Percentiles rank a stretch among this genome's conserved stretches.
Conservation (phyloP, 805 yeast genomes). For the Saccharomycopsis microspora region DNA sequence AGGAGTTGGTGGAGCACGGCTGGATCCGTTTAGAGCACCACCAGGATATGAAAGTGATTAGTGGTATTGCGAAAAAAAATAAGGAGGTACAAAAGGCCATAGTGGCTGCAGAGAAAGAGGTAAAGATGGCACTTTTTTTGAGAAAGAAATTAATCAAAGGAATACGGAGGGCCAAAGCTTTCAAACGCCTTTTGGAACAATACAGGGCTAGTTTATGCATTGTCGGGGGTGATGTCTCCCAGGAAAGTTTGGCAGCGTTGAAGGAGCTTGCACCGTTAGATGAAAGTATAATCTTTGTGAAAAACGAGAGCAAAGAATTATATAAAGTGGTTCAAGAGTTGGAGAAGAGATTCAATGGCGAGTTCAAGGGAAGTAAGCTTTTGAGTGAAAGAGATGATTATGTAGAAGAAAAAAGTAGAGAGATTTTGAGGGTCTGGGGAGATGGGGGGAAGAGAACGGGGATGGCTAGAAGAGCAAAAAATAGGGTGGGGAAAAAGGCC, state of each 20-base stretch:
- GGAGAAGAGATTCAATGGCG: constrained; percentile 6
- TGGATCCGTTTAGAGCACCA: constrained; percentile 63
- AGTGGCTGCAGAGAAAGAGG: constrained; percentile 25
- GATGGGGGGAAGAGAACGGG: too few species aligned
- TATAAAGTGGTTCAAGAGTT: constrained; percentile 18
- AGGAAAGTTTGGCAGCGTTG: constrained; percentile 21
- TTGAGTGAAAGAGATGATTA: too few species aligned
- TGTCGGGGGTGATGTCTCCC: constrained; percentile 17
- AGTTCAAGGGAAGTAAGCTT: constrained; percentile 3
- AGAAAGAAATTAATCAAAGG: constrained; percentile 31
- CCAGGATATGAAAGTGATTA: constrained; percentile 30
- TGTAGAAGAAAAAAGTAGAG: too few species aligned
- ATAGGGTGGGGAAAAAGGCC: too few species aligned
- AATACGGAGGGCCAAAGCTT: constrained; percentile 26
- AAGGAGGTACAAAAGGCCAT: constrained; percentile 24
- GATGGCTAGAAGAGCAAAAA: too few species aligned
- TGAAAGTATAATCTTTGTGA: constrained; percentile 34
- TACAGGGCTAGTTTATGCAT: constrained; percentile 21
- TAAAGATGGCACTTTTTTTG: constrained; percentile 32
- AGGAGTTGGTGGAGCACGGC: constrained; percentile 51
- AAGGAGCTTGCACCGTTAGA: constrained; percentile 32
- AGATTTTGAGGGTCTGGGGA: too few species aligned
- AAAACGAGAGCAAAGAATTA: constrained; percentile 29
- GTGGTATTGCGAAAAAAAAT: constrained; percentile 17
- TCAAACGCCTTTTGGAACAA: constrained; percentile 24